These are phyloP conservation scores for Blastomyces gilchristii DNA, from an alignment of 2,329 filamentous ascomycete genomes.

Conservation along the genomic window DNA sequence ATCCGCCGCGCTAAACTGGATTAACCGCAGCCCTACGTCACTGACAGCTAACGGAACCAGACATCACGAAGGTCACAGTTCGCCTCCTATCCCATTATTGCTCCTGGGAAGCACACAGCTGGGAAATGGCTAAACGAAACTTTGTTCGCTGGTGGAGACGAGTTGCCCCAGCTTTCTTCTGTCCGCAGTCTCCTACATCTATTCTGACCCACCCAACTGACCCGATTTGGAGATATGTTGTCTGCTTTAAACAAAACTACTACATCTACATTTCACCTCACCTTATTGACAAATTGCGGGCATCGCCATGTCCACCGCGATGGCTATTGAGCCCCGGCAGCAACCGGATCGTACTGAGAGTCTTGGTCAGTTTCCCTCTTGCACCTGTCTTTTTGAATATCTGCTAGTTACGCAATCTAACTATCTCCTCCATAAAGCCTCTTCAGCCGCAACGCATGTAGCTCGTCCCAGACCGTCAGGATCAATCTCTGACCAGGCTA, in stretches of 20 bases:
- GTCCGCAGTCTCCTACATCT: not conserved
- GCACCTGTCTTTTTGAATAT: too few relatives aligned
- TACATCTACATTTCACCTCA: too few relatives aligned
- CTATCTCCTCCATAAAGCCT: not conserved
- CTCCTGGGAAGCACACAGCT: not conserved
- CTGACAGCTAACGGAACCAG: not conserved
- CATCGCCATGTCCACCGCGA: not conserved
- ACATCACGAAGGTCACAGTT: not conserved
- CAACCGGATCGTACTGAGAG: not conserved
- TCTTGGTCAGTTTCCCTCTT: not conserved
- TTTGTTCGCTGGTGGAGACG: not conserved
- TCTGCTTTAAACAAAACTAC: not conserved
- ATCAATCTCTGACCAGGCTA: not conserved
- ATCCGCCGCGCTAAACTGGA: not conserved
- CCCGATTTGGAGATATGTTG: not conserved
- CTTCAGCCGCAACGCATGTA: not conserved
- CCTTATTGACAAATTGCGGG: not conserved
- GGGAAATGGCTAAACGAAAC: not conserved
- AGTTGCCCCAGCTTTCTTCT: not conserved
- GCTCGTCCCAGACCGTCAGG: not conserved
- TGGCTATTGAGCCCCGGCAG: not conserved
- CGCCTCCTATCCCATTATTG: not conserved
- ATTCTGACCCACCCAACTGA: not conserved
- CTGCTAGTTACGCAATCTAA: not conserved
- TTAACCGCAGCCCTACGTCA: constrained; percentile 2